phyloP scores from a whole-genome alignment of 1,284 basidiomycete genomes.

The Microbotryum scabiosae region DNA sequence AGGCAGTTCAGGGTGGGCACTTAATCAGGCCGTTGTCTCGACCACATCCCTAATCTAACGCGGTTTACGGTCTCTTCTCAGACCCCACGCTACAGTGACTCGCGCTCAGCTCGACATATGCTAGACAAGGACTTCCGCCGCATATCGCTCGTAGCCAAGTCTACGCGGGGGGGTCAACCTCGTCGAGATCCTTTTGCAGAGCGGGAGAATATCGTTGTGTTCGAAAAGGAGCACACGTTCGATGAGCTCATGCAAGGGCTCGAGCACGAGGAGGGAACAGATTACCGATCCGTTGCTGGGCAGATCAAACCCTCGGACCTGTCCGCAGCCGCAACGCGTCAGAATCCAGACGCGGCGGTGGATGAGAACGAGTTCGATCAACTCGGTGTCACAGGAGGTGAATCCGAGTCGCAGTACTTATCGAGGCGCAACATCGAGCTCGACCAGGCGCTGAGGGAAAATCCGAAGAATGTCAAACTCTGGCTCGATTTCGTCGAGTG shows the following conservation, averaged over 20 bases:
- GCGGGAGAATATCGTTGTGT: conserved; percentile 2
- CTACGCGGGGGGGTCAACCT: no score
- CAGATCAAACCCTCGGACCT: conserved; percentile 25
- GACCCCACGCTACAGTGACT: conserved; percentile 23
- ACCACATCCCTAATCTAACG: not conserved
- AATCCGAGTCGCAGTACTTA: conserved; percentile 48
- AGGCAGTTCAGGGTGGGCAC: conserved; percentile 40
- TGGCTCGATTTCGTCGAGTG: conserved; percentile 58
- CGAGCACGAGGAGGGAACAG: conserved; percentile 32
- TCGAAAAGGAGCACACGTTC: conserved; percentile 3
- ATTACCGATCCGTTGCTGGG: conserved; percentile 33
- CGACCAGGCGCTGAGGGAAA: conserved; percentile 49
- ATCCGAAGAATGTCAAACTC: conserved; percentile 49
- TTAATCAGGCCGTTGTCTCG: conserved; percentile 34
- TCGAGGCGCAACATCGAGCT: conserved; percentile 52
- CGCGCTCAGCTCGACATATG: conserved; percentile 13
- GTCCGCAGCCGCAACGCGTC: no score
- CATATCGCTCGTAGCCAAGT: conserved; percentile 6
- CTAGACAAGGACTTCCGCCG: conserved; percentile 20
- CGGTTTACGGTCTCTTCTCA: not conserved
- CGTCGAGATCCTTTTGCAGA: not conserved
- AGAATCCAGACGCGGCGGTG: not conserved
- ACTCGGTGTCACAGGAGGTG: conserved; percentile 27
- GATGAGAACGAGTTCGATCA: conserved; percentile 20
- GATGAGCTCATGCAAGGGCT: conserved; percentile 23